phyloP scores from a whole-genome alignment of 31 red algal species.

The Endocladia muricata region DNA sequence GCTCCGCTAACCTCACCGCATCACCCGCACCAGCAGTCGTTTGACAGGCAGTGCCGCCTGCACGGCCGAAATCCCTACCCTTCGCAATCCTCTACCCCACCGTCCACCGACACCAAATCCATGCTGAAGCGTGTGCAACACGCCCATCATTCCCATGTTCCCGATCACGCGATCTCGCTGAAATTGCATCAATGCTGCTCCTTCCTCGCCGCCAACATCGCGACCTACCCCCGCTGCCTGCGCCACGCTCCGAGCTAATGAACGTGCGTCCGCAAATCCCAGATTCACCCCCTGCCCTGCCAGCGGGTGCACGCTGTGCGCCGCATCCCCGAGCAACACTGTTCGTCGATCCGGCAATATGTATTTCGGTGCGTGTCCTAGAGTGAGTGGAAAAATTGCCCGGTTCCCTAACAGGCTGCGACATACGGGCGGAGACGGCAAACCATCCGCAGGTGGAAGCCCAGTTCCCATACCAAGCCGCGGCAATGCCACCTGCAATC shows the following conservation, averaged over 20 bases:
- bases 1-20: slow-evolving; percentile 19
- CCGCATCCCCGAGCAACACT: slow-evolving; percentile 96
- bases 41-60: slow-evolving; percentile 38
- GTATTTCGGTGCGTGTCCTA: slow-evolving; percentile 76
- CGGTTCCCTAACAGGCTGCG: slow-evolving; percentile 34
- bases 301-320: slow-evolving; percentile 92
- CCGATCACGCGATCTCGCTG: slow-evolving; percentile 37
- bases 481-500: slow-evolving; percentile 16
- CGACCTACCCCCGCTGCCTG: slow-evolving; percentile 54
- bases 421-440: slow-evolving; percentile 12
- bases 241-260: slow-evolving; percentile 46
- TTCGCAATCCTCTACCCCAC: not conserved
- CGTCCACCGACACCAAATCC: slow-evolving; percentile 21
- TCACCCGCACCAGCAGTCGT: slow-evolving; percentile 35
- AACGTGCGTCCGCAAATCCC: slow-evolving; percentile 79
- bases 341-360: slow-evolving; percentile 36
- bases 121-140: slow-evolving; percentile 38
- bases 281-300: slow-evolving; percentile 99
- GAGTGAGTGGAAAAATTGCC: slow-evolving; percentile 64
- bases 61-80: slow-evolving; percentile 46
- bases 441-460: not conserved
- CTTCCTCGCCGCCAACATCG: slow-evolving; percentile 72
- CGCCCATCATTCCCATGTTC: slow-evolving; percentile 47
- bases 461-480: not conserved
- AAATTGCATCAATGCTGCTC: slow-evolving; percentile 48